Evolutionary conservation across 768 basidiomycete genomes (phyloP).

Genomic region (Leccinum truebloodii): DNA sequence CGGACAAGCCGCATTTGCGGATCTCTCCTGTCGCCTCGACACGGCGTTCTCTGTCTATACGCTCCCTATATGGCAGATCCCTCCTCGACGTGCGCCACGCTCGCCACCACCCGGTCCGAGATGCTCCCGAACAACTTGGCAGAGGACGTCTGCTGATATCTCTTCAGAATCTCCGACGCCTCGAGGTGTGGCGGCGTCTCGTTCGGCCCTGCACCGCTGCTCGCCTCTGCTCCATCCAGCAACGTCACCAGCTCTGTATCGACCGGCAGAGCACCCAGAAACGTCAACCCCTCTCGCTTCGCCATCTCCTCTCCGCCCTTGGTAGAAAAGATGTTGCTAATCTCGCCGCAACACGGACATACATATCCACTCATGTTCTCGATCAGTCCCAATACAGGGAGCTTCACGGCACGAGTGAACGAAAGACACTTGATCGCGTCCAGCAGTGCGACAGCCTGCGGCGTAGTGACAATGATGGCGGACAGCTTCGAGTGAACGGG

Average conservation of each 20-base stretch:
- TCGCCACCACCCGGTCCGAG: constrained; percentile 42
- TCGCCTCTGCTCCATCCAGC: constrained; percentile 64
- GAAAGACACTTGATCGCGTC: constrained; percentile 97
- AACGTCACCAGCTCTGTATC: constrained; percentile 89
- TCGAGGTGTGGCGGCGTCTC: constrained; percentile 26
- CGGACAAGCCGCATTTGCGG: constrained; percentile 9
- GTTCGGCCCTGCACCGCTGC: constrained; percentile 20
- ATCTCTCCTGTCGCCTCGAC: constrained; percentile 4
- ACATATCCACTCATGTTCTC: constrained; percentile 99
- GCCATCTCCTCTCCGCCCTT: constrained; percentile 94
- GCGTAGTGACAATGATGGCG: constrained; percentile 93
- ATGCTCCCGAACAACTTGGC: constrained; percentile 68
- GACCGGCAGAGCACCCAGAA: constrained; percentile 89
- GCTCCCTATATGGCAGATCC: constrained; percentile 1
- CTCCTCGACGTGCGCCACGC: constrained; percentile 23
- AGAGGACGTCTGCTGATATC: constrained; percentile 70
- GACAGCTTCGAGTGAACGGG: constrained; percentile 78
- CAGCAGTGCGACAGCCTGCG: constrained; percentile 93
- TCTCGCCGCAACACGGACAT: constrained; percentile 95
- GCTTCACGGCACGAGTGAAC: constrained; percentile 83
- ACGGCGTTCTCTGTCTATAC: not conserved
- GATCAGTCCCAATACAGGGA: constrained; percentile 88
- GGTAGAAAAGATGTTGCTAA: constrained; percentile 92
- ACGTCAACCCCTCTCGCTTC: constrained; percentile 64
- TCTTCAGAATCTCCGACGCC: constrained; percentile 54